Evolutionary conservation across 805 yeast species (phyloP).

Genomic region (Wickerhamiella parazyma): DNA sequence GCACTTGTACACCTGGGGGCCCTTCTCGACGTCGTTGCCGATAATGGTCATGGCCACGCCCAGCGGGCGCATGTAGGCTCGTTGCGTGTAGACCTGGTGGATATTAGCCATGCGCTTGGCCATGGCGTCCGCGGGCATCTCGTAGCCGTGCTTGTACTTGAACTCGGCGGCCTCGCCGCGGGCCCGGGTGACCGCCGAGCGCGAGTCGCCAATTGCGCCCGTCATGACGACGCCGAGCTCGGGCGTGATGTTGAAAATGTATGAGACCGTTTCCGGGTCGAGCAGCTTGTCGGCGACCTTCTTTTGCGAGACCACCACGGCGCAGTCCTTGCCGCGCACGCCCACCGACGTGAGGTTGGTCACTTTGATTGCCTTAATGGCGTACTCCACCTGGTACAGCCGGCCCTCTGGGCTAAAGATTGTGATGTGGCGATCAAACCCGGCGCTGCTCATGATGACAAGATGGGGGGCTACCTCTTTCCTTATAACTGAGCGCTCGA

Average conservation of each 20-base stretch:
- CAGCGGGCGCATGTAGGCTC: constrained; percentile 96
- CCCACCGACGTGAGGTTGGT: constrained; percentile 84
- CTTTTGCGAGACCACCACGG: constrained; percentile 85
- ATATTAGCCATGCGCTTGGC: constrained; percentile 93
- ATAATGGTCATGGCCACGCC: constrained; percentile 88
- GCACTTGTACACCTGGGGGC: constrained; percentile 81
- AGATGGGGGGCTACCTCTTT: not conserved
- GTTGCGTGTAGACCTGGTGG: constrained; percentile 90
- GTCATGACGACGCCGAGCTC: constrained; percentile 82
- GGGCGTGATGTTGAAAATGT: constrained; percentile 69
- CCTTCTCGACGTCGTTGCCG: constrained; percentile 76
- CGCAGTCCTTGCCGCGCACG: constrained; percentile 70
- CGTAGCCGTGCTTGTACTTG: constrained; percentile 87
- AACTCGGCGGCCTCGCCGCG: constrained; percentile 93
- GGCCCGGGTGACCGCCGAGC: constrained; percentile 80
- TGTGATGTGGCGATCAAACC: constrained; percentile 97
- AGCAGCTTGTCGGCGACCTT: constrained; percentile 90
- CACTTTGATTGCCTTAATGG: constrained; percentile 90
- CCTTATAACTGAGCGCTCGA: too few relatives aligned
- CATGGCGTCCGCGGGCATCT: constrained; percentile 86
- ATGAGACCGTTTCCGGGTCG: constrained; percentile 76
- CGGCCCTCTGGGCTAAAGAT: constrained; percentile 98
- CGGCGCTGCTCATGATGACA: constrained; percentile 39
- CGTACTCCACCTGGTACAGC: constrained; percentile 94
- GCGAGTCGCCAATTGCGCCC: constrained; percentile 86